Percentiles rank a stretch among this genome's conserved stretches.
phyloP scores from a whole-genome alignment of 2,329 filamentous ascomycete genomes.

The Pezicula radicicola region DNA sequence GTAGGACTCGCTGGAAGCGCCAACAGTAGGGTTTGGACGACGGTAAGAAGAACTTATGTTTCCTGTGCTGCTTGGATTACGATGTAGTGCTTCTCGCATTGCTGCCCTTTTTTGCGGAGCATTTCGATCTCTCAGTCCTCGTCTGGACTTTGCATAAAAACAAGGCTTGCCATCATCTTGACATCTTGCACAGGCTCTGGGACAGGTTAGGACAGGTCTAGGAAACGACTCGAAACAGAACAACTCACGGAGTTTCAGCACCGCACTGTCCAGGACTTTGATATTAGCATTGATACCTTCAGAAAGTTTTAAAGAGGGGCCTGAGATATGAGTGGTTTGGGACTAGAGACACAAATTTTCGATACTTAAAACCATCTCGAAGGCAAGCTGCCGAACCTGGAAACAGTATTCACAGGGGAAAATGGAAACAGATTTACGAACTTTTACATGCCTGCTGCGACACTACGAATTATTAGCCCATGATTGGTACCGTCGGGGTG shows the following conservation, averaged over 20 bases:
- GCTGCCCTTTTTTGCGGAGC: constrained; percentile 14
- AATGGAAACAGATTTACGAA: too few relatives aligned
- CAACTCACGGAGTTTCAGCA: constrained; percentile 32
- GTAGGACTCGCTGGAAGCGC: constrained; percentile 9
- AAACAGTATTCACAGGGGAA: too few relatives aligned
- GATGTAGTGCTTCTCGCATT: background rate
- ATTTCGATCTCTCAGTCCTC: constrained; percentile 33
- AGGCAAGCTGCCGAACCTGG: too few relatives aligned
- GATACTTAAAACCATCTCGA: too few relatives aligned
- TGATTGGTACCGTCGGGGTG: constrained; percentile 32
- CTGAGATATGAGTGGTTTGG: too few relatives aligned
- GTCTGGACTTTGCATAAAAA: constrained; percentile 44
- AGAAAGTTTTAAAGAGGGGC: too few relatives aligned
- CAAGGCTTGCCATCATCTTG: constrained; percentile 38
- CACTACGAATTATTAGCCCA: constrained; percentile 19
- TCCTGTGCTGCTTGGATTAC: background rate
- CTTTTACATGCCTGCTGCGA: constrained; percentile 38
- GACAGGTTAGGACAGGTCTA: background rate
- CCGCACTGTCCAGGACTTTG: constrained; percentile 30
- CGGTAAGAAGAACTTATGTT: background rate
- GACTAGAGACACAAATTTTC: too few relatives aligned
- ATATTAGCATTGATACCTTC: too few relatives aligned
- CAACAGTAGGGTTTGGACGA: background rate
- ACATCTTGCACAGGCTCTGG: constrained; percentile 36
- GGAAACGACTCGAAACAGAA: background rate